phyloP scores from a whole-genome alignment of 2,329 filamentous ascomycete genomes.

The Penicillium expansum region DNA sequence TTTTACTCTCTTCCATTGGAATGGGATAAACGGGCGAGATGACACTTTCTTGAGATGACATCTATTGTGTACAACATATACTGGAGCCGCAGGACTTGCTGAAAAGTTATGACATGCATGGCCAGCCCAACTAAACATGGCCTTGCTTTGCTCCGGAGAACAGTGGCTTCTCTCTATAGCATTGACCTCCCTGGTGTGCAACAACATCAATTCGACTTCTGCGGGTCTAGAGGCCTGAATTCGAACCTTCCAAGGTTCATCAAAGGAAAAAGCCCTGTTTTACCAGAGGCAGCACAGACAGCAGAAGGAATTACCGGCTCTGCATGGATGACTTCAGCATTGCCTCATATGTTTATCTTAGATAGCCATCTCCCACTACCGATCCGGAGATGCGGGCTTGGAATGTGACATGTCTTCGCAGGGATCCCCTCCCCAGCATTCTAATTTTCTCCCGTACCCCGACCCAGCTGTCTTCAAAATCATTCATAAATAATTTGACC shows the following conservation, averaged over 20 bases:
- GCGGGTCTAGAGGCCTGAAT: background rate
- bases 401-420: conserved; percentile 8
- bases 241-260: background rate
- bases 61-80: background rate
- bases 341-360: conserved; percentile 7
- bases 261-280: background rate
- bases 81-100: background rate
- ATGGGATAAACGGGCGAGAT: background rate
- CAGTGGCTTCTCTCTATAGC: background rate
- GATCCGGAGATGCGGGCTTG: background rate
- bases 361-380: background rate
- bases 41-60: background rate
- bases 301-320: background rate
- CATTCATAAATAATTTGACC: background rate
- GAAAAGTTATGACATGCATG: background rate
- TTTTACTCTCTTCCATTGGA: background rate
- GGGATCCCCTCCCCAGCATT: background rate
- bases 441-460: background rate
- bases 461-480: background rate
- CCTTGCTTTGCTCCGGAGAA: background rate
- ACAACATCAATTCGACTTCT: background rate
- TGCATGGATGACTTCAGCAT: conserved; percentile 9
- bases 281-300: background rate
- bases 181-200: background rate
- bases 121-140: background rate